A percentile compares a stretch with the other conserved stretches of the same genome.
Conservation (phyloP, 495 filamentous ascomycete species). For the Penicillium nucicola region DNA sequence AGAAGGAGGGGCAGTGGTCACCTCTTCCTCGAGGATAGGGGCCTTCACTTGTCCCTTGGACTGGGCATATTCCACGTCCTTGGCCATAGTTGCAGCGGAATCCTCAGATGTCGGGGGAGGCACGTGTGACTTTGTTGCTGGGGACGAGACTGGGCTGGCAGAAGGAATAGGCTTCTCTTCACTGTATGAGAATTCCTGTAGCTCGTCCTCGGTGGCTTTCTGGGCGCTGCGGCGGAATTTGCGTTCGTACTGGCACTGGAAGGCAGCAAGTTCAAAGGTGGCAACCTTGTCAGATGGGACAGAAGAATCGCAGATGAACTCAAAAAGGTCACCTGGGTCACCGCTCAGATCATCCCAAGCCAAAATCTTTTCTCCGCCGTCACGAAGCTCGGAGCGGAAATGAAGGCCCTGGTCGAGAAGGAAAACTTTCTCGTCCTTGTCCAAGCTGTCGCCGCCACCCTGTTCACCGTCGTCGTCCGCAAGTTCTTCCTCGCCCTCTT, state of each 20-base stretch:
- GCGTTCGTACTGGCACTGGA: constrained; percentile 95
- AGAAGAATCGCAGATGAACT: constrained; percentile 86
- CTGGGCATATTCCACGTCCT: constrained; percentile 45
- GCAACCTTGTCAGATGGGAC: constrained; percentile 67
- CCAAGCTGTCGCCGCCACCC: constrained; percentile 60
- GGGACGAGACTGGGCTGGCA: constrained; percentile 74
- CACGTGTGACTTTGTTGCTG: constrained; percentile 44
- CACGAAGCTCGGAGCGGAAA: constrained; percentile 77
- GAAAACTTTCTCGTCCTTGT: constrained; percentile 96
- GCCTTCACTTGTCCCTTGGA: constrained; percentile 39
- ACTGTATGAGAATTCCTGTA: constrained; percentile 76
- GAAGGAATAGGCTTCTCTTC: constrained; percentile 76
- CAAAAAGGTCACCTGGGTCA: constrained; percentile 88
- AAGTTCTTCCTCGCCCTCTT: constrained; percentile 93
- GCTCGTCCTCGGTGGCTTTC: constrained; percentile 75
- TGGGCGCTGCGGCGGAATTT: constrained; percentile 78
- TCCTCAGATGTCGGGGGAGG: constrained; percentile 31
- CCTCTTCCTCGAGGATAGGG: constrained; percentile 19
- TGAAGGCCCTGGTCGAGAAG: constrained; percentile 87
- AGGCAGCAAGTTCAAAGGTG: constrained; percentile 78
- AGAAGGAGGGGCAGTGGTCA: constrained; percentile 51
- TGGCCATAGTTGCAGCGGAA: constrained; percentile 40
- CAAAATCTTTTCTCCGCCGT: constrained; percentile 75
- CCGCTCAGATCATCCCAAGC: constrained; percentile 95
- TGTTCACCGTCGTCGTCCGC: constrained; percentile 84